Base-by-base conservation (phyloP, 2,329 filamentous ascomycete genomes). In the Alternaria infectoria region DNA sequence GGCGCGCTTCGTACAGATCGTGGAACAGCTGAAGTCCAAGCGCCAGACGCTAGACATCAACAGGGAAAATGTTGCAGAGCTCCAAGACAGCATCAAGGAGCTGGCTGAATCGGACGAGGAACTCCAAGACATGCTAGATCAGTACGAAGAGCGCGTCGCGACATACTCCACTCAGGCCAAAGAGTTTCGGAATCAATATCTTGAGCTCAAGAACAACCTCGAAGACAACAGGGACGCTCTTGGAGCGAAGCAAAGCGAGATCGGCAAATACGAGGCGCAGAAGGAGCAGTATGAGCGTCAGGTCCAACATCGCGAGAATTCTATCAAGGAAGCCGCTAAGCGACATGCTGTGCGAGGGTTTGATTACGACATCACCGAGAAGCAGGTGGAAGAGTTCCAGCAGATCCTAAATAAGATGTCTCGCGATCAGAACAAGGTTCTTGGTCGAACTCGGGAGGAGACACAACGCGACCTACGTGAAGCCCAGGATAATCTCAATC, bases 261-360 rank as follows among this genome's bases (percentile, higher is more conserved):
- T 89, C 70, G 95, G 95, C 46, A 92, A 90, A 69, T 89, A 91
- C 70, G 88, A 96, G 78, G 95, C 94, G 3, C 91, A 97, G 75
- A 93, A 95, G 81, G 90, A 92, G 65, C 92, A 91, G 72, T 93
- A 96, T 75, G 93, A 97, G 75, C 88, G 91, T 5, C 92, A 97
- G 68, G 77, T 97, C 4, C 84, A 88, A 69, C 84, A 87, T 47
- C 91, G 95, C 43, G 86, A 90, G 72, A 85, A 87, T 10, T 86
- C 97, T 78, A 89, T 97, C 59, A 93, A 90, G 67, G 90, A 94
- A 61, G 89, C 92, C 40, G 93, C 95, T 15, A 86, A 88, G 49
- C 85, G 85, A 25, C 92, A 97, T 78, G 89, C 88, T 62, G 92
- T 99, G 66, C 90, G 93, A 32, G 94, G 94, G 0, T 97, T 91